Evolutionary conservation across 768 basidiomycete genomes (phyloP).

Genomic region (Tephrocybe rancida): DNA sequence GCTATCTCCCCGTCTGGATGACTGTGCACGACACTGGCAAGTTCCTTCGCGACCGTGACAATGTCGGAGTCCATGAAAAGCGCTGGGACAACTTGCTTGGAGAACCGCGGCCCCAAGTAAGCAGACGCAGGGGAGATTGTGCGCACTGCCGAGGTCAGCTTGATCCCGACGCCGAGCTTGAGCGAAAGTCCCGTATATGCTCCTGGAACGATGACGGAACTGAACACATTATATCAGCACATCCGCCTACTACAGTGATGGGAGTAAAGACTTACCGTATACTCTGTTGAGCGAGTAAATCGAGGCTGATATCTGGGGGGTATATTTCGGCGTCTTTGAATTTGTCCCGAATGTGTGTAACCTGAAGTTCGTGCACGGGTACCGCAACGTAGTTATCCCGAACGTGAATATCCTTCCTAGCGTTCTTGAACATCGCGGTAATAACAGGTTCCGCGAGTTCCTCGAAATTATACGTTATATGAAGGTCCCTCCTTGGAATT

Average conservation of each 20-base stretch:
- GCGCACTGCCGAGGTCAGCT: conserved; percentile 58
- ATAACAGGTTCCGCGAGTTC: conserved; percentile 40
- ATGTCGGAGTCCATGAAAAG: conserved; percentile 49
- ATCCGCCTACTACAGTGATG: too few species aligned
- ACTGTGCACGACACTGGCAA: conserved; percentile 52
- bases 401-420: conserved; percentile 34
- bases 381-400: conserved; percentile 41
- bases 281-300: conserved; percentile 54
- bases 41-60: conserved; percentile 56
- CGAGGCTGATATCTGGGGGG: conserved; percentile 41
- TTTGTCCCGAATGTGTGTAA: conserved; percentile 49
- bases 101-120: conserved; percentile 58
- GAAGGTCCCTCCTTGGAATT: conserved; percentile 42
- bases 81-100: conserved; percentile 49
- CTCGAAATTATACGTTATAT: conserved; percentile 56
- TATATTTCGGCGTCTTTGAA: conserved; percentile 48
- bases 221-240: conserved; percentile 22
- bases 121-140: conserved; percentile 63
- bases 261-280: conserved; percentile 45
- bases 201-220: conserved; percentile 55
- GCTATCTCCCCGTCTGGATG: conserved; percentile 52
- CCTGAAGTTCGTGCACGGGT: conserved; percentile 59
- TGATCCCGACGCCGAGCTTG: conserved; percentile 57
- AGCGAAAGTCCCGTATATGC: conserved; percentile 48
- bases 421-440: conserved; percentile 36